These are phyloP conservation scores for Flaveria sonorensis DNA, from an alignment of 129 eudicot species.

Conservation along the genomic window DNA sequence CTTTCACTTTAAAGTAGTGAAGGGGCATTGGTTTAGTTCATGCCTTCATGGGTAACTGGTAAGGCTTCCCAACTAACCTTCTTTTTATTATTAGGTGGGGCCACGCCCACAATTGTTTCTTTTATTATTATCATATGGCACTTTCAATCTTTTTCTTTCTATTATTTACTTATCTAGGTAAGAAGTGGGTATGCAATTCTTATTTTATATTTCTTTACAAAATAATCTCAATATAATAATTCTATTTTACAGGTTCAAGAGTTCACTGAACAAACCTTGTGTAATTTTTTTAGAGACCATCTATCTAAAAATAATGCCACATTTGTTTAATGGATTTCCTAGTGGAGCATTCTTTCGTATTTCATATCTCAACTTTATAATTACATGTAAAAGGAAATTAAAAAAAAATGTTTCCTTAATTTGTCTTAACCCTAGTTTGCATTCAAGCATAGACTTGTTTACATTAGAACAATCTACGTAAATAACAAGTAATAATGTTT, in stretches of 20 bases:
- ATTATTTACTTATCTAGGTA: constrained; percentile 26
- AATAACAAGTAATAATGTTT: no score
- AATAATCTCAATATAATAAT: not conserved
- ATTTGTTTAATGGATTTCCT: no score
- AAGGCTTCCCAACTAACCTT: not conserved
- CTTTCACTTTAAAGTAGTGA: constrained; percentile 34
- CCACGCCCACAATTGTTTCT: constrained; percentile 16
- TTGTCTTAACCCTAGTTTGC: no score
- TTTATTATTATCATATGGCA: not conserved
- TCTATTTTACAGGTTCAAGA: not conserved
- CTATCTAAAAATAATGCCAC: not conserved
- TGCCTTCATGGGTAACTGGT: no score
- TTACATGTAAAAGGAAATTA: no score
- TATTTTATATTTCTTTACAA: not conserved
- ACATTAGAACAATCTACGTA: no score
- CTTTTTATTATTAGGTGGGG: constrained; percentile 15
- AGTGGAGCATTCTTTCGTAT: no score
- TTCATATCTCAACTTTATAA: no score
- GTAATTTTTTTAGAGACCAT: not conserved
- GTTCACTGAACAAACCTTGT: not conserved
- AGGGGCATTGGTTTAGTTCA: constrained; percentile 16
- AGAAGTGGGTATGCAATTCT: constrained; percentile 11
- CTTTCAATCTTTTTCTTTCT: not conserved
- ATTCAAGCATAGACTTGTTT: no score
- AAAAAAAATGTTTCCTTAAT: no score